These are phyloP conservation scores for Xylaria flabelliformis DNA, from an alignment of 495 filamentous ascomycete species.

Conservation along the genomic window DNA sequence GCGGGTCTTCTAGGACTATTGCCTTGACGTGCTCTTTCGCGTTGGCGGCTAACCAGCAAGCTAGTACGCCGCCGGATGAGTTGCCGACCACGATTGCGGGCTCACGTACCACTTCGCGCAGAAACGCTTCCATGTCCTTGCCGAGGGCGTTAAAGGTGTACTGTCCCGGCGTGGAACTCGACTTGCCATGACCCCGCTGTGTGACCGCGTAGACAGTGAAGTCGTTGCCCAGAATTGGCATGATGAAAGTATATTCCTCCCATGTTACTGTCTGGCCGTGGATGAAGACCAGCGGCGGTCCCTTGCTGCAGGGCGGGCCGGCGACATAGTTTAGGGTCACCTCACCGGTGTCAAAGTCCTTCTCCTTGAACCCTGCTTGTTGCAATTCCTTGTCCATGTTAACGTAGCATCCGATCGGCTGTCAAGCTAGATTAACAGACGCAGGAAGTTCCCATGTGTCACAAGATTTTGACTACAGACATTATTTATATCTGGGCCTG, in stretches of 20 bases:
- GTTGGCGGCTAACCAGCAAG: constrained; percentile 4
- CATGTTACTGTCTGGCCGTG: background rate
- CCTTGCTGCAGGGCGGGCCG: background rate
- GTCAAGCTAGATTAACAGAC: background rate
- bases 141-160: background rate
- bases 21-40: constrained; percentile 2
- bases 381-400: background rate
- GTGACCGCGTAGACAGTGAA: background rate
- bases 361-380: constrained; percentile 4
- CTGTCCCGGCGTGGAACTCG: background rate
- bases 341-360: background rate
- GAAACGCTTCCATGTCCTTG: background rate
- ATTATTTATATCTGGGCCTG: background rate
- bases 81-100: background rate
- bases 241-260: constrained; percentile 3
- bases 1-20: constrained; percentile 1
- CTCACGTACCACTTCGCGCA: background rate
- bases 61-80: background rate
- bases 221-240: background rate
- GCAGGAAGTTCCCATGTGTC: background rate
- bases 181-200: background rate
- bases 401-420: background rate
- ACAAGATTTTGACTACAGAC: background rate
- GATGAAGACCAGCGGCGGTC: constrained; percentile 3
- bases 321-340: constrained; percentile 1